A percentile compares a stretch with the other conserved stretches of the same genome.
Evolutionary conservation across 225 moss, liverwort and hornwort genomes (phyloP).

Genomic region (Bryum argenteum): DNA sequence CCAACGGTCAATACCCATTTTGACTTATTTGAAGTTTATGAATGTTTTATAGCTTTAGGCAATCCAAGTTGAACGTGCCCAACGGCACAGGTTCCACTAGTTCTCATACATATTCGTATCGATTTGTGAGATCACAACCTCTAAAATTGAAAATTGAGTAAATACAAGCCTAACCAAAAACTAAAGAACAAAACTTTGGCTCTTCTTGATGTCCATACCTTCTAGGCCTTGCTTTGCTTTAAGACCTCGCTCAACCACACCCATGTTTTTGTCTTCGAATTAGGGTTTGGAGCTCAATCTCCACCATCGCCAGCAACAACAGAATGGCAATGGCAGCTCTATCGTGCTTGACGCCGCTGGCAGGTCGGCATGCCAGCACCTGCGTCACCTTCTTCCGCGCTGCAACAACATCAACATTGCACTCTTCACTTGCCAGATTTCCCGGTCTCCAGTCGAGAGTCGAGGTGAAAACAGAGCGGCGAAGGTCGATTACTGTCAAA

Average conservation of each 20-base stretch:
- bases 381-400: slow-evolving; percentile 40
- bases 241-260: neutral
- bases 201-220: too few species aligned
- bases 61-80: too few species aligned
- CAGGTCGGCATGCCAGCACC: slow-evolving; percentile 34
- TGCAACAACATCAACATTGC: slow-evolving; percentile 20
- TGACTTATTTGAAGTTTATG: too few species aligned
- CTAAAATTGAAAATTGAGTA: too few species aligned
- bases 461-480: slow-evolving; percentile 30
- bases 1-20: too few species aligned
- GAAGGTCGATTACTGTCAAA: slow-evolving; percentile 50
- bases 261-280: neutral
- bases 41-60: too few species aligned
- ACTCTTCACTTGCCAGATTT: slow-evolving; percentile 17
- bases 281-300: slow-evolving; percentile 33
- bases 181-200: too few species aligned
- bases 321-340: slow-evolving; percentile 50
- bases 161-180: too few species aligned
- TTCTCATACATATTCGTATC: too few species aligned
- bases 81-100: too few species aligned
- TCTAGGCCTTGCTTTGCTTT: too few species aligned
- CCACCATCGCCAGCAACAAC: slow-evolving; percentile 14
- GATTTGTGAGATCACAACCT: too few species aligned
- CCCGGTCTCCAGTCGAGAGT: slow-evolving; percentile 33
- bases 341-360: slow-evolving; percentile 51